phyloP scores from a whole-genome alignment of 2,329 filamentous ascomycete genomes.

The Byssoonygena ceratinophila region DNA sequence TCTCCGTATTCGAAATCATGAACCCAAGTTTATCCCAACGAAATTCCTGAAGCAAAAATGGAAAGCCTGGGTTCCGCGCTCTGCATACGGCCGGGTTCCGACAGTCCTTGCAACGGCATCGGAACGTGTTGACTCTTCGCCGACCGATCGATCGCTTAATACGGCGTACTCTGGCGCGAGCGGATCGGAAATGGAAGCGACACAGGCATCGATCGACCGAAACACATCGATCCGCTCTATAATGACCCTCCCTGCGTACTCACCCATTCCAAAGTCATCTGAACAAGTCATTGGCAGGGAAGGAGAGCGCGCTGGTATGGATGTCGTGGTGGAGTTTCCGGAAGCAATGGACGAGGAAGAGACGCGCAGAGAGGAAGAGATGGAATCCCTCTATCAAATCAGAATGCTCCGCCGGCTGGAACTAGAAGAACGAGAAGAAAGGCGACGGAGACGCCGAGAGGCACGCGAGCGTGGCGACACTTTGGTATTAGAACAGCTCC shows the following conservation, averaged over 20 bases:
- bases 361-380: conserved; percentile 68
- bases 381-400: conserved; percentile 88
- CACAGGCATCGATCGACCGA: conserved; percentile 50
- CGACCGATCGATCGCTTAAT: conserved; percentile 17
- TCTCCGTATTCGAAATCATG: conserved; percentile 35
- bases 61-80: conserved; percentile 40
- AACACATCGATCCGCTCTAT: conserved; percentile 84
- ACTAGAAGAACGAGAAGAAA: conserved; percentile 63
- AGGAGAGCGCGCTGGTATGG: conserved; percentile 83
- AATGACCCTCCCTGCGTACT: conserved; percentile 84
- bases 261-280: conserved; percentile 56
- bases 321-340: conserved; percentile 77
- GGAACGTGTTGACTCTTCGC: conserved; percentile 1
- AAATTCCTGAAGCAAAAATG: conserved; percentile 43
- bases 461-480: conserved; percentile 61
- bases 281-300: conserved; percentile 80
- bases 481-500: conserved; percentile 56
- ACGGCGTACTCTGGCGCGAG: conserved; percentile 15
- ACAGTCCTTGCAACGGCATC: conserved; percentile 15
- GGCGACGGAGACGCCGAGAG: conserved; percentile 58
- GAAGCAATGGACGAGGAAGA: conserved; percentile 72
- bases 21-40: conserved; percentile 43
- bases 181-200: not conserved
- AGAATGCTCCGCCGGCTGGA: conserved; percentile 65
- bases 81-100: conserved; percentile 35